A percentile compares a stretch with the other conserved stretches of the same genome.
Conservation (phyloP, 495 filamentous ascomycete species). For the Beverwykella pulmonaria region DNA sequence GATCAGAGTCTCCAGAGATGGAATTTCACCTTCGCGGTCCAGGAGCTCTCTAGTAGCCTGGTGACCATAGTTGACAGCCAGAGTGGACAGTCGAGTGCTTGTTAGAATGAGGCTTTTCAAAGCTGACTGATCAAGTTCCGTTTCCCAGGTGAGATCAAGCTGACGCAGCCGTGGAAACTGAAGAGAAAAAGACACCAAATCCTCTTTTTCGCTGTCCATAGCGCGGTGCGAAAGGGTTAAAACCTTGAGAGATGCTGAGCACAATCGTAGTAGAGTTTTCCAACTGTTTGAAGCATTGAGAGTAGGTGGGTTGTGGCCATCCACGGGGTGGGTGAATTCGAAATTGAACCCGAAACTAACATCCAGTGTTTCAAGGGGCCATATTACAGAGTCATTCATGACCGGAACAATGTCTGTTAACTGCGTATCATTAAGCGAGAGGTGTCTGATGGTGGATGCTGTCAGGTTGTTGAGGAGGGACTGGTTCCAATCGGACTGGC, state of each 20-base stretch:
- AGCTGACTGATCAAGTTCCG: not conserved
- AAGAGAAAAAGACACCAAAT: not conserved
- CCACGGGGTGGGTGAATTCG: not conserved
- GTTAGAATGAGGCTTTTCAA: not conserved
- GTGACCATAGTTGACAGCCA: not conserved
- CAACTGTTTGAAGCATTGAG: not conserved
- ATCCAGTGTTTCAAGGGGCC: constrained; percentile 1
- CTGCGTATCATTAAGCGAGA: not conserved
- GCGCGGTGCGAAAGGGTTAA: not conserved
- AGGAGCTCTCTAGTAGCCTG: not conserved
- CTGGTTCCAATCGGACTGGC: not conserved
- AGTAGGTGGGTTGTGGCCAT: not conserved
- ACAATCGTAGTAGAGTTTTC: not conserved
- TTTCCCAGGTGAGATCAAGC: not conserved
- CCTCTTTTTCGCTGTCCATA: not conserved
- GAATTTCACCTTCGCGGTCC: not conserved
- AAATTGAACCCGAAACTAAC: not conserved
- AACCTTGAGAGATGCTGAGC: not conserved
- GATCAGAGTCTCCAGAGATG: not conserved
- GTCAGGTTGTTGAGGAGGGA: not conserved
- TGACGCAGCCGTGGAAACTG: constrained; percentile 1
- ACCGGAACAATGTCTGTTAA: not conserved
- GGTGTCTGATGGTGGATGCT: not conserved
- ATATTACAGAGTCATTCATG: not conserved
- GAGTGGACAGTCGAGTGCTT: not conserved